A percentile compares a stretch with the other conserved stretches of the same genome.
phyloP scores from a whole-genome alignment of 2,329 filamentous ascomycete genomes.

The Aspergillus felis region DNA sequence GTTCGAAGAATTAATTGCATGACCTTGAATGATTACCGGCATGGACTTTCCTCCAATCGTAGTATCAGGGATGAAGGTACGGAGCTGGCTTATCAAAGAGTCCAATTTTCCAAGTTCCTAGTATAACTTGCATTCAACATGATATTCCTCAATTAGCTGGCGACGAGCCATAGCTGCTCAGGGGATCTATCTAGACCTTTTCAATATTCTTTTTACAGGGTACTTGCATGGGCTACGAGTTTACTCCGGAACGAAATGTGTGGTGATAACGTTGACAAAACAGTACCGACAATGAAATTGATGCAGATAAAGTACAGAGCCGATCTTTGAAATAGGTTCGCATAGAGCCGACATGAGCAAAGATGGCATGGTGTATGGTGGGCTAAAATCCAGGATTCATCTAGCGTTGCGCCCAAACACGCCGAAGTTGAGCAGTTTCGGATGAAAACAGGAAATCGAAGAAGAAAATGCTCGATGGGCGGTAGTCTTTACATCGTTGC shows the following conservation, averaged over 20 bases:
- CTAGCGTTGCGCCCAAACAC: background rate
- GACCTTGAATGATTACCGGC: background rate
- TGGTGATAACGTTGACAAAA: background rate
- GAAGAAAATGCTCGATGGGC: background rate
- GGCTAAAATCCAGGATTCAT: background rate
- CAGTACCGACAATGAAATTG: background rate
- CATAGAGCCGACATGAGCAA: background rate
- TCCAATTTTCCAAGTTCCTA: background rate
- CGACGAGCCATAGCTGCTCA: background rate
- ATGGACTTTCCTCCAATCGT: background rate
- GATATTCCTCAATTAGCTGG: background rate
- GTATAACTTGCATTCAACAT: background rate
- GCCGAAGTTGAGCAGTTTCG: background rate
- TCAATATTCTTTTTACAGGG: too few relatives aligned
- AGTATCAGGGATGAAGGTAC: background rate
- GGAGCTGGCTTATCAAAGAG: background rate
- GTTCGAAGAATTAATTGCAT: background rate
- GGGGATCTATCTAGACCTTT: background rate
- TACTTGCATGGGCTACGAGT: background rate
- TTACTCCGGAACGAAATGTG: background rate
- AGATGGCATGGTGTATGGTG: background rate
- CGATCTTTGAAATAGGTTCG: background rate
- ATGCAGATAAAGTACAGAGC: background rate
- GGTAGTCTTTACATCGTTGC: conserved; percentile 12
- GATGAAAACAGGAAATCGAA: background rate